Conservation (phyloP, 2,329 filamentous ascomycete species). For the Didymella segeticola region DNA sequence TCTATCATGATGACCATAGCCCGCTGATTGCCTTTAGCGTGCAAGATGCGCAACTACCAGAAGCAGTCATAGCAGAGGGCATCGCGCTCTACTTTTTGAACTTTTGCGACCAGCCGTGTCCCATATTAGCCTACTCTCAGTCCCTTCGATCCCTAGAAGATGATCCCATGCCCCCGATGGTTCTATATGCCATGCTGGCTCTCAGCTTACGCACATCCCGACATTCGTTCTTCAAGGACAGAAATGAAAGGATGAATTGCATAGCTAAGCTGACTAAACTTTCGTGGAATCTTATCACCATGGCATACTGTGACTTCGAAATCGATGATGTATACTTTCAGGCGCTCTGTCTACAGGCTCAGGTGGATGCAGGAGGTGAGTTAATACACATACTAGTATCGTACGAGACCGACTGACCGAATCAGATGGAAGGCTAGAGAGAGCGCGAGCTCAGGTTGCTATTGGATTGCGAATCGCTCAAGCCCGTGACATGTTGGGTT, state of each 20-base stretch:
- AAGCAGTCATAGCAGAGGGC: constrained; percentile 8
- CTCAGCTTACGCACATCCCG: constrained; percentile 9
- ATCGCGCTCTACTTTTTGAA: constrained; percentile 13
- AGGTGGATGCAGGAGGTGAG: constrained; percentile 12
- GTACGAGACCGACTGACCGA: neutral
- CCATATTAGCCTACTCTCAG: constrained; percentile 5
- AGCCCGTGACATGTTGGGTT: constrained; percentile 4
- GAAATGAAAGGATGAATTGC: neutral
- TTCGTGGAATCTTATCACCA: constrained; percentile 9
- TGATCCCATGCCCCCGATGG: neutral
- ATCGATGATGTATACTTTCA: constrained; percentile 10
- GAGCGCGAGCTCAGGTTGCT: constrained; percentile 10
- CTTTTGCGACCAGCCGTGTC: constrained; percentile 14
- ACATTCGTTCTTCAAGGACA: constrained; percentile 4
- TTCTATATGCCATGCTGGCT: constrained; percentile 9
- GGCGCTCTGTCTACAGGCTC: constrained; percentile 9
- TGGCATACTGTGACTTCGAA: constrained; percentile 11
- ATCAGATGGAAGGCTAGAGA: constrained; percentile 3
- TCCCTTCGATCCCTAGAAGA: neutral
- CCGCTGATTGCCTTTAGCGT: neutral
- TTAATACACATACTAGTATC: neutral
- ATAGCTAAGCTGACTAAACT: constrained; percentile 6
- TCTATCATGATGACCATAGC: neutral
- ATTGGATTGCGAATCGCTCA: constrained; percentile 9
- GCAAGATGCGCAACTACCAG: constrained; percentile 5